Evolutionary conservation across 179 eudicot species (phyloP), one percentile per base, ranked within the genome.

Genomic region (Camellia oleifera): DNA sequence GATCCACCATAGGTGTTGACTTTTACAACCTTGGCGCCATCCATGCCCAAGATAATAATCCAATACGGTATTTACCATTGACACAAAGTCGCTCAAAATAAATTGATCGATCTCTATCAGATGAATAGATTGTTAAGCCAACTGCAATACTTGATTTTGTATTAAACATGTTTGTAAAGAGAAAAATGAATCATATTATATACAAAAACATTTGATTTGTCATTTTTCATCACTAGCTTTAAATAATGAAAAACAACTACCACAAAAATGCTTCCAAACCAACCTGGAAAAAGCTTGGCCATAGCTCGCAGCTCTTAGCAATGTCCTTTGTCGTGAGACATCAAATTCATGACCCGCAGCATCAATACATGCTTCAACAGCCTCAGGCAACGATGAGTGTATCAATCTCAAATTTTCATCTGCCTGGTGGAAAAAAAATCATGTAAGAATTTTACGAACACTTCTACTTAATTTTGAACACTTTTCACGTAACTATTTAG

Each of bases 301-400:
- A 82, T 97, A 97, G 91, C 99, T 97, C 56, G 97, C 98, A 85
- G 98, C 97, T 90, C 98, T 91, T 79, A 97, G 84, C 68, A 97
- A 88, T 32, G 95, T 89, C 75, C 85, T 80, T 68, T 97, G 99
- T 73, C 90, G 97, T 54, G 93, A 86, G 86, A 86, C 79, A 77
- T 94, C 95, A 85, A 92, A 97, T 82, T 97, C 99, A 92, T 94
- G 91, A 73, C 99, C 97, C n/a, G 99, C 97, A 85, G 98, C 99
- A 89, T 97, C 99, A 84, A 97, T 82, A 83, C 99, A 97, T 74
- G 97, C 93, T 90, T 97, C 97, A 81, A 97, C 94, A 72, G 98
- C 98, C 87, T 97, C 98, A 32, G 95, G 97, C 87, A 97, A 83
- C 12, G 97, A 89, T 61, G 92, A 85, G 72, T 89, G 91, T 83